Evolutionary conservation across 352 stramenopile species (phyloP), one percentile per base, ranked within the genome.

Genomic region (Pythium rhizo-oryzae): DNA sequence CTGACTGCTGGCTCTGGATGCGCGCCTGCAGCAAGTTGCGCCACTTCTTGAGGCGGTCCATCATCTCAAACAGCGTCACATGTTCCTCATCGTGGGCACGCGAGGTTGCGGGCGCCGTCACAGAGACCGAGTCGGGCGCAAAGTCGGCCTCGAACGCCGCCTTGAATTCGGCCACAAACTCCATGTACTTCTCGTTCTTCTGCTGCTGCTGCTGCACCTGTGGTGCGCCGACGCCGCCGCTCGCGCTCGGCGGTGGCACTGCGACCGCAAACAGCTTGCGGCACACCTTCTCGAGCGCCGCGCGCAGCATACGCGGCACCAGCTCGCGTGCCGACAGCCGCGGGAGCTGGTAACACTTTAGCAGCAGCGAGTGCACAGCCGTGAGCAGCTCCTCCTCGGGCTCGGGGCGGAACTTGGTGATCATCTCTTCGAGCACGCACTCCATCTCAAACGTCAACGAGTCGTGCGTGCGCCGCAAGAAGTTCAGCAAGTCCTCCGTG

Each of bases 391-490:
- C 97, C 74, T 99, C 97, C 75, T 99, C 97, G 7, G 97, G 97
- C 58, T 98, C 97, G 18, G 96, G 96, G 1, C 97, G 91, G 70
- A 99, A 99, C 46, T 97, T 94, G 7, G 98, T 96, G 72, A 99
- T 99, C 70, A 99, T 90, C 71, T 99, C 97, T 80, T 99, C 97
- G 35, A 99, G 78, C 76, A 99, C 98, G 35, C 91, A 96, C 82
- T 99, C 98, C 81, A 99, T 97, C 72, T 98, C 93, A 71, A 96
- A 96, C 52, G 85, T 96, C 49, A 98, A 78, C 24, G 87, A 84
- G 62, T 94, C 85, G 69, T 92, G 91, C 63, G 86, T 90, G 74
- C 94, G 90, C 79, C 78, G 98, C 24, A 99, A 77, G 61, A 96
- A 98, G 46, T 97, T 98, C 74, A 99, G 97, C 39, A 99, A 66